Conservation (phyloP, 2,329 filamentous ascomycete species). For the Ophiocordyceps camponoti-leonardi region DNA sequence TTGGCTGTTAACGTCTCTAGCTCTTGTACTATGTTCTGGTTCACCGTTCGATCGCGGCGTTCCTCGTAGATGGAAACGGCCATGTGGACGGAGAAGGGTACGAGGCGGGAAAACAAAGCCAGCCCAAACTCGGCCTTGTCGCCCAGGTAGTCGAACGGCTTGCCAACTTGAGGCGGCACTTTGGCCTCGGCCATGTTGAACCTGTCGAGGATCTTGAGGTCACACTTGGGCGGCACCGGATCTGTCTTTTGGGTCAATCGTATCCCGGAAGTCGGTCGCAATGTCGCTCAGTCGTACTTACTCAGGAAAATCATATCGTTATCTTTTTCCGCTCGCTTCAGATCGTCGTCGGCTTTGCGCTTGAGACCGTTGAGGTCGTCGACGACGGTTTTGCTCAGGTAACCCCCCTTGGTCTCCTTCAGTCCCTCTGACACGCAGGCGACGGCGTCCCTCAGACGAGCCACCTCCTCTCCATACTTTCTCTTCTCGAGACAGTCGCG, state of each 20-base stretch:
- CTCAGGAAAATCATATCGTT: slow-evolving; percentile 90
- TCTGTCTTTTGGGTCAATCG: slow-evolving; percentile 26
- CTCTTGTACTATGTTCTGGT: slow-evolving; percentile 71
- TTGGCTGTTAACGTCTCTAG: slow-evolving; percentile 66
- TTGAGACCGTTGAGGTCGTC: slow-evolving; percentile 74
- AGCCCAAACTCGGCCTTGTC: slow-evolving; percentile 67
- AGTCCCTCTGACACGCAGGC: slow-evolving; percentile 71
- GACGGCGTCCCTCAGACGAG: slow-evolving; percentile 66
- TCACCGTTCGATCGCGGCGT: slow-evolving; percentile 75
- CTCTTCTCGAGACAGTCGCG: slow-evolving; percentile 85
- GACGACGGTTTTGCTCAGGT: slow-evolving; percentile 65
- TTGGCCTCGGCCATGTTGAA: slow-evolving; percentile 75
- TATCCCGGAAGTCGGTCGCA: neutral
- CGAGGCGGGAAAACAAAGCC: slow-evolving; percentile 75
- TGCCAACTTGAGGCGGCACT: slow-evolving; percentile 64
- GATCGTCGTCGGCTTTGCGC: slow-evolving; percentile 63
- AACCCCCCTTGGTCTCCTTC: slow-evolving; percentile 55
- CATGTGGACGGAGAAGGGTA: slow-evolving; percentile 89
- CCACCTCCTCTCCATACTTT: slow-evolving; percentile 90
- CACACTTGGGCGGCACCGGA: slow-evolving; percentile 71
- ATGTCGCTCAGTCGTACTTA: slow-evolving; percentile 18
- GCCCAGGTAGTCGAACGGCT: slow-evolving; percentile 65
- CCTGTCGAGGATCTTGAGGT: slow-evolving; percentile 69
- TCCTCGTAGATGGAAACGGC: slow-evolving; percentile 93
- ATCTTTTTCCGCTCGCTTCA: slow-evolving; percentile 87